phyloP scores from a whole-genome alignment of 2,329 filamentous ascomycete species.

The Microdochium nivale region DNA sequence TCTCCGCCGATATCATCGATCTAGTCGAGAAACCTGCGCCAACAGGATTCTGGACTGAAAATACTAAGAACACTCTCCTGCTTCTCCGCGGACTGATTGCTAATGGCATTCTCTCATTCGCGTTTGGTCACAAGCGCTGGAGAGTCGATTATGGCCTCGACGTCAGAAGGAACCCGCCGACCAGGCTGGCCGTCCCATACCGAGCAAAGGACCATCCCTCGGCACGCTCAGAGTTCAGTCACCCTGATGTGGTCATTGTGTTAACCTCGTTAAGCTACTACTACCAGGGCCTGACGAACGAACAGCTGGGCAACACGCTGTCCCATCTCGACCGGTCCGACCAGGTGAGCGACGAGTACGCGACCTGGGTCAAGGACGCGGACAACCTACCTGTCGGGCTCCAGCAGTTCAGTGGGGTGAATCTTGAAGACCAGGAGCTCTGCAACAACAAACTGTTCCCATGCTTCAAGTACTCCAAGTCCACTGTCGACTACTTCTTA shows the following conservation, averaged over 20 bases:
- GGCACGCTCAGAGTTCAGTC: conserved; percentile 50
- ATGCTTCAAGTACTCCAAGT: conserved; percentile 39
- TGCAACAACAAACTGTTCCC: conserved; percentile 44
- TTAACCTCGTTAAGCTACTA: conserved; percentile 50
- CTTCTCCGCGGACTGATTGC: conserved; percentile 49
- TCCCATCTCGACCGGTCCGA: conserved; percentile 39
- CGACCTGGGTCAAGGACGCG: conserved; percentile 32
- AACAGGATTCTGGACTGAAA: conserved; percentile 25
- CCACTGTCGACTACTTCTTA: conserved; percentile 56
- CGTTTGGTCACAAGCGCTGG: conserved; percentile 50
- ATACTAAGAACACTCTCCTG: conserved; percentile 27
- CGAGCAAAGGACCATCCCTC: conserved; percentile 50
- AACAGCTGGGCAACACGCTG: conserved; percentile 40
- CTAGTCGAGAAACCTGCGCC: conserved; percentile 22
- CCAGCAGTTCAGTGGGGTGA: conserved; percentile 39
- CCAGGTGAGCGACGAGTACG: conserved; percentile 41
- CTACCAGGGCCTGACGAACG: conserved; percentile 41
- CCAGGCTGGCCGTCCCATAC: conserved; percentile 48
- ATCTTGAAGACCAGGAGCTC: conserved; percentile 43
- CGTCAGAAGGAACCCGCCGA: conserved; percentile 25
- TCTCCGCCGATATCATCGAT: conserved; percentile 19
- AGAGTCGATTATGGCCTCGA: conserved; percentile 56
- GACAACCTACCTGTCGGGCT: conserved; percentile 25
- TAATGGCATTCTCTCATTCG: conserved; percentile 42
- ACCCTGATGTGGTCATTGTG: conserved; percentile 48